Evolutionary conservation across 2,329 filamentous ascomycete genomes (phyloP), one percentile per base, ranked within the genome.

Genomic region (Colletotrichum horii): DNA sequence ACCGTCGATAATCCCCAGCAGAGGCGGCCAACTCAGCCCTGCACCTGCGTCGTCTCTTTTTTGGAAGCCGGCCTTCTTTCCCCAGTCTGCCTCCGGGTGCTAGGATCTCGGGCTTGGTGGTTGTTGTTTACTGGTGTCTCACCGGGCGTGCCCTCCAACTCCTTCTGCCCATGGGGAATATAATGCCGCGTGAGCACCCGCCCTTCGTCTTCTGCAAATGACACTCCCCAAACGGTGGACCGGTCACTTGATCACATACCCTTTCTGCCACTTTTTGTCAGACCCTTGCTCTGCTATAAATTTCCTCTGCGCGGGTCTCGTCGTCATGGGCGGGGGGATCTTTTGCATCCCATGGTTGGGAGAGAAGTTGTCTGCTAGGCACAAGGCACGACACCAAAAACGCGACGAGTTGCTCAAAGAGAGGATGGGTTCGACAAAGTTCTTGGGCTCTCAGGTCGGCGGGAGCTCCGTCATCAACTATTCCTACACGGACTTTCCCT

Each of bases 361-460:
- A 36, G 43, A 55, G 26, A 22, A 15, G 16, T 66, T 75, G n/a
- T 48, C 65, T 14, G 55, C 67, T 30, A 66, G 71, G 24, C 74
- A 71, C 28, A 66, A 26, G 22, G 67, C 52, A 43, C 48, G n/a
- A 26, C 70, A 76, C 15, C 64, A 74, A 9, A 76, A 65, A 36
- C 75, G 72, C 22, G 66, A 71, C 24, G 26, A 72, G 11, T 34
- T 72, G 38, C 66, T 30, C 19, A 68, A 61, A 28, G 32, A 77
- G 48, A 78, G 75, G 58, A 78, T 78, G 77, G 77, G 77, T 14
- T 68, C 72, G 48, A 91, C 88, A 55, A 84, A 88, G 67, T 92
- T 91, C 83, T 89, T 91, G 79, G 88, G 88, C 77, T 92, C 90
- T 4, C 91, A 93, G 80, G 84, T 92, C 61, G 91, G 91, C 71